Evolutionary conservation across 441 rosid species (phyloP).

Genomic region (Arabidopsis hybrid): DNA sequence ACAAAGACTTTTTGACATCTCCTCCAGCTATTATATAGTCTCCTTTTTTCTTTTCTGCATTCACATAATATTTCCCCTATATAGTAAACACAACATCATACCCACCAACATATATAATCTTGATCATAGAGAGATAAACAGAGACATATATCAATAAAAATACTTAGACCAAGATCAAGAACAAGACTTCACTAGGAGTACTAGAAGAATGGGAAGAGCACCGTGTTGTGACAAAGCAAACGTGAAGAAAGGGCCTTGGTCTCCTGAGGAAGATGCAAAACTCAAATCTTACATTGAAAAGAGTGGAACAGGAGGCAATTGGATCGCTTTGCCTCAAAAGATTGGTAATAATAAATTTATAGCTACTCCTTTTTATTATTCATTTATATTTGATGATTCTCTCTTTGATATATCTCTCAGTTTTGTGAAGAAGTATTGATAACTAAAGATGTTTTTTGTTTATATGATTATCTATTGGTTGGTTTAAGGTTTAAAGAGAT

Average conservation of each 20-base stretch:
- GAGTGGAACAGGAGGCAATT: constrained; percentile 70
- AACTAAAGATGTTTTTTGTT: neutral
- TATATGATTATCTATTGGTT: neutral
- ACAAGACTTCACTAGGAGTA: constrained; percentile 12
- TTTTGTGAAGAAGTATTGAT: neutral
- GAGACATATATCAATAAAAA: neutral
- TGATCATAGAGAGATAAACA: neutral
- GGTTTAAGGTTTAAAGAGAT: constrained; percentile 73
- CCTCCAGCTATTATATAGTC: constrained; percentile 67
- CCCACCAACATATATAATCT: constrained; percentile 29
- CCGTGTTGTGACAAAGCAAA: constrained; percentile 73
- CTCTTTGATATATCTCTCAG: neutral
- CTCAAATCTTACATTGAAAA: constrained; percentile 62
- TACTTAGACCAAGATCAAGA: neutral
- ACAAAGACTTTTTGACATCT: constrained; percentile 51
- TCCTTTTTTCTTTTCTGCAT: constrained; percentile 27
- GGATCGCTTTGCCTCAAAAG: constrained; percentile 72
- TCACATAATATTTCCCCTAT: constrained; percentile 5
- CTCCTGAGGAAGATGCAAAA: constrained; percentile 69
- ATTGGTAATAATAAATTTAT: constrained; percentile 45
- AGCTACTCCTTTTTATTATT: neutral
- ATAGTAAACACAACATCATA: constrained; percentile 30
- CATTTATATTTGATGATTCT: neutral
- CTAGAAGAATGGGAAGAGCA: constrained; percentile 62
- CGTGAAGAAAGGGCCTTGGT: constrained; percentile 78